A percentile compares a stretch with the other conserved stretches of the same genome.
Evolutionary conservation across 2,329 filamentous ascomycete genomes (phyloP).

Genomic region (Apiospora saccharicola): DNA sequence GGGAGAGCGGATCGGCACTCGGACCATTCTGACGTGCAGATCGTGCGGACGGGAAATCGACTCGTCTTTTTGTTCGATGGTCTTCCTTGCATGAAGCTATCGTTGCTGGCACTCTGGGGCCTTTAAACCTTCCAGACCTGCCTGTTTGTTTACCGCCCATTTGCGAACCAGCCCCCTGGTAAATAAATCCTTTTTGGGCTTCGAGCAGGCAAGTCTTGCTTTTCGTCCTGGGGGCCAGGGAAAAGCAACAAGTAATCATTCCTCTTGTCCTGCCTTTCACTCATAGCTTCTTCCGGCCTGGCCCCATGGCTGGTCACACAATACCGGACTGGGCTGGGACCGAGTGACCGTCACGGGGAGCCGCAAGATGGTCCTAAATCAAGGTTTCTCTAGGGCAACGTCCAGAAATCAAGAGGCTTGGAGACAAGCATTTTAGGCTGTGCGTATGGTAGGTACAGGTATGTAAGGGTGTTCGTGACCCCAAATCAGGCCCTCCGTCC

Average conservation of each 20-base stretch:
- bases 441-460: background rate
- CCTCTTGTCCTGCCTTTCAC: background rate
- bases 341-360: conserved; percentile 15
- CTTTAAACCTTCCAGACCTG: background rate
- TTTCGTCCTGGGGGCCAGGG: background rate
- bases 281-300: background rate
- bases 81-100: conserved; percentile 4
- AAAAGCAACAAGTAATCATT: background rate
- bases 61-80: conserved; percentile 1
- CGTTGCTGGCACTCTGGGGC: background rate
- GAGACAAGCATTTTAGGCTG: conserved; percentile 15
- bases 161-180: background rate
- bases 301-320: background rate
- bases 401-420: conserved; percentile 17
- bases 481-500: background rate
- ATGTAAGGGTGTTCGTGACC: background rate
- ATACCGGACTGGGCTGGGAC: conserved; percentile 10
- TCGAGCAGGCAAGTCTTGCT: background rate
- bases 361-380: background rate
- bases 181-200: background rate
- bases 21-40: background rate
- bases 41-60: background rate
- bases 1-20: background rate
- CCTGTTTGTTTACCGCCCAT: background rate
- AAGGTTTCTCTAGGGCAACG: conserved; percentile 4